Evolutionary conservation across 257 asterid species (phyloP).

Genomic region (Solanum habrochaites): DNA sequence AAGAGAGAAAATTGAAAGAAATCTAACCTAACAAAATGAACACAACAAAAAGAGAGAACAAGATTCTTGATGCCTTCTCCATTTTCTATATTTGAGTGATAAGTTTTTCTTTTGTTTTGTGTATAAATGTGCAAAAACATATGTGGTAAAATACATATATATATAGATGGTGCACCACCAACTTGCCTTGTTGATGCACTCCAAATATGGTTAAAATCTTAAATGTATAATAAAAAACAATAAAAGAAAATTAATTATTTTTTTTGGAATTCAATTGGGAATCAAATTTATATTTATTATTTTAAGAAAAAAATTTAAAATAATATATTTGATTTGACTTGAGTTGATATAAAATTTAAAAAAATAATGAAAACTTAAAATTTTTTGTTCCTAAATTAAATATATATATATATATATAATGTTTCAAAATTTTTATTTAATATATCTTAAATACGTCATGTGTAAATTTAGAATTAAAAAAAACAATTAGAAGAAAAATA

Average conservation of each 20-base stretch:
- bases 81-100: neutral
- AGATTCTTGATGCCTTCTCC: neutral
- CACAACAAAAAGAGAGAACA: neutral
- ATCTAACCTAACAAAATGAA: neutral
- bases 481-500: too few relatives aligned
- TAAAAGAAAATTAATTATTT: neutral
- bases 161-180: neutral
- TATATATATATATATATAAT: accelerated
- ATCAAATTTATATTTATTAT: neutral
- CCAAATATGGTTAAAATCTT: neutral
- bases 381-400: neutral
- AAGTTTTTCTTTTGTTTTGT: neutral
- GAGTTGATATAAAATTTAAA: too few relatives aligned
- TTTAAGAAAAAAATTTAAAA: too few relatives aligned
- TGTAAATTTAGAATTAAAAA: too few relatives aligned
- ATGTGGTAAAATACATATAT: neutral
- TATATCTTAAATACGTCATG: too few relatives aligned
- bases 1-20: neutral
- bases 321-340: too few relatives aligned
- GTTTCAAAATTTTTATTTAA: too few relatives aligned
- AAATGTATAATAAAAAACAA: neutral
- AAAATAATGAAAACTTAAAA: too few relatives aligned
- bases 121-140: neutral
- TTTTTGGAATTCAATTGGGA: neutral
- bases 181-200: neutral